phyloP scores from a whole-genome alignment of 140 eudicot species.

The Erigeron philadelphicus region DNA sequence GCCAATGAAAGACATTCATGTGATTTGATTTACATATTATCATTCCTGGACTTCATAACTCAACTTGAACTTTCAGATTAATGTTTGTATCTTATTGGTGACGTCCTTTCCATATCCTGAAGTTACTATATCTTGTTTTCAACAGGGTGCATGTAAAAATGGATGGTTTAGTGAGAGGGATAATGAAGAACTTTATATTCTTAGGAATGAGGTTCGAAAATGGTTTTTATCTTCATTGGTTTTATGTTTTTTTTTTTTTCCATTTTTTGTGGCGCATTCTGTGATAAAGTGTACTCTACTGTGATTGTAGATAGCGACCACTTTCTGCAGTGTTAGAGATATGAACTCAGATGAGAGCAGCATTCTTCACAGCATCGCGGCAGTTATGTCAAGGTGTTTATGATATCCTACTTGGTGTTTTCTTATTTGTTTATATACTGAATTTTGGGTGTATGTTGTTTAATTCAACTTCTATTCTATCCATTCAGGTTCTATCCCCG shows the following conservation, averaged over 20 bases:
- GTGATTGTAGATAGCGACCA: constrained; percentile 42
- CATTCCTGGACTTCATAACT: too few relatives aligned
- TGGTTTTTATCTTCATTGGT: constrained; percentile 2
- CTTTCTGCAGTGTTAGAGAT: constrained; percentile 45
- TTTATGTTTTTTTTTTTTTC: neutral
- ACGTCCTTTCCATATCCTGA: neutral
- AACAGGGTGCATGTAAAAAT: constrained; percentile 64
- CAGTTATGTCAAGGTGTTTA: constrained; percentile 58
- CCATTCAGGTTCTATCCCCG: constrained; percentile 69
- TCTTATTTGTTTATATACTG: neutral
- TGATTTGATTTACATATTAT: too few relatives aligned
- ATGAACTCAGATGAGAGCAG: constrained; percentile 39
- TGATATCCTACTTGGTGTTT: neutral
- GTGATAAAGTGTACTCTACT: constrained; percentile 7
- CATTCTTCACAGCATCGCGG: constrained; percentile 38
- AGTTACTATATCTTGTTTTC: constrained; percentile 11
- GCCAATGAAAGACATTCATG: too few relatives aligned
- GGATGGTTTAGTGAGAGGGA: constrained; percentile 69
- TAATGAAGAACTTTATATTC: constrained; percentile 46
- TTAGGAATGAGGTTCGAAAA: constrained; percentile 52
- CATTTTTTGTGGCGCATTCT: neutral
- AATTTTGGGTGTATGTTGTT: constrained; percentile 14
- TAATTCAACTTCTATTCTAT: constrained; percentile 12
- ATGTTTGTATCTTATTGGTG: neutral
- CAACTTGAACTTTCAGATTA: too few relatives aligned